A percentile compares a stretch with the other conserved stretches of the same genome.
Conservation (phyloP, 1,139 yeast species). For the Entelexis sorbosivorans region DNA sequence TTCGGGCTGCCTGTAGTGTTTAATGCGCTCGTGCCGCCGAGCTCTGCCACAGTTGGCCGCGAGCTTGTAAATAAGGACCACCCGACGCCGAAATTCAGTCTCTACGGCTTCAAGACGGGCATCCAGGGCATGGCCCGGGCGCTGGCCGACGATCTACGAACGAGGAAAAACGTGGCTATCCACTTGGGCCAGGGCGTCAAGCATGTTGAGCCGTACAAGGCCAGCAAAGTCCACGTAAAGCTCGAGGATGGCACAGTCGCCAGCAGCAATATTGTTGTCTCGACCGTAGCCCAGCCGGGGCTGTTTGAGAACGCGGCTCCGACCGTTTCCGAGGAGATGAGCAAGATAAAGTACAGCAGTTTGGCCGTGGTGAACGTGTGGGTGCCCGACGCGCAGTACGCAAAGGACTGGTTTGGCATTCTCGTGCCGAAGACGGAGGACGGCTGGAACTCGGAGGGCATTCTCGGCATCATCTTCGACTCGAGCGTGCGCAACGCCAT, state of each 20-base stretch:
- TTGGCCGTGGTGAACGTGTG: constrained; percentile 32
- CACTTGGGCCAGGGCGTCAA: constrained; percentile 25
- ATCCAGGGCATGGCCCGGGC: constrained; percentile 27
- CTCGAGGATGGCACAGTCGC: neutral
- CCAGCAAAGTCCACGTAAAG: constrained; percentile 1
- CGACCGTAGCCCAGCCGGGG: constrained; percentile 26
- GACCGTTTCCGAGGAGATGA: constrained; percentile 16
- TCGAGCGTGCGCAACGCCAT: constrained; percentile 34
- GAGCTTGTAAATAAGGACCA: constrained; percentile 11
- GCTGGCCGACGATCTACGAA: constrained; percentile 34
- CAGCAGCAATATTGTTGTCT: constrained; percentile 24
- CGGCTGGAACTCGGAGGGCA: constrained; percentile 43
- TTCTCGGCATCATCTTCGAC: constrained; percentile 84
- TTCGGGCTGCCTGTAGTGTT: constrained; percentile 25
- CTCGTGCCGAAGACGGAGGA: constrained; percentile 53
- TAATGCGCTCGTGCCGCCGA: constrained; percentile 23
- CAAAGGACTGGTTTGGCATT: constrained; percentile 67
- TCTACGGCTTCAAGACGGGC: constrained; percentile 28
- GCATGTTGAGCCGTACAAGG: constrained; percentile 3
- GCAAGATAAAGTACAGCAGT: constrained; percentile 26
- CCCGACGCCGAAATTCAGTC: constrained; percentile 20
- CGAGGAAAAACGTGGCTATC: constrained; percentile 36
- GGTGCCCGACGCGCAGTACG: constrained; percentile 25
- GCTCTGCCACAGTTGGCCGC: constrained; percentile 1
- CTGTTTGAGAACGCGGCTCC: constrained; percentile 18